Evolutionary conservation across 306 rosid species (phyloP).

Genomic region (Vigna radiata): DNA sequence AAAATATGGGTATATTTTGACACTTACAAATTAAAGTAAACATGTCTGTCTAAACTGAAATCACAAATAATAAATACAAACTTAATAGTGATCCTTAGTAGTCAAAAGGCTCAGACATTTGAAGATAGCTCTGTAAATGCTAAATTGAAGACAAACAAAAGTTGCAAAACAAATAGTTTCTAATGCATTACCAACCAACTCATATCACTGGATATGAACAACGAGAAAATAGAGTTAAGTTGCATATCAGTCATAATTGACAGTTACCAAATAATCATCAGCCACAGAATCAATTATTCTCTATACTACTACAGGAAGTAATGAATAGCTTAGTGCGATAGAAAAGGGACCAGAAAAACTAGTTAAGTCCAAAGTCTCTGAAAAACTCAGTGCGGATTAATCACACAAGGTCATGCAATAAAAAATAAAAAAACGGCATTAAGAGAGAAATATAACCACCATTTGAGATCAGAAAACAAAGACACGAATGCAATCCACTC

Average conservation of each 20-base stretch:
- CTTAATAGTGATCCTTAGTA: neutral
- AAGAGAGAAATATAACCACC: neutral
- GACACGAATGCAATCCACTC: slow-evolving; percentile 61
- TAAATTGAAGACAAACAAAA: slow-evolving; percentile 1
- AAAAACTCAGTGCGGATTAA: neutral
- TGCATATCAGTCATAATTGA: neutral
- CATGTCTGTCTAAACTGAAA: slow-evolving; percentile 14
- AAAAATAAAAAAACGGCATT: neutral
- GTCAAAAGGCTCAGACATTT: slow-evolving; percentile 2
- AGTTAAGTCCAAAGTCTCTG: neutral
- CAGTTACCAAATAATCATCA: neutral
- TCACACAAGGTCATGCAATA: neutral
- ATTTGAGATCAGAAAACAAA: slow-evolving; percentile 42
- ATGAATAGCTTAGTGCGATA: neutral
- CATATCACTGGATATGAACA: neutral
- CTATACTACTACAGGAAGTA: neutral
- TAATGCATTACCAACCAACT: neutral
- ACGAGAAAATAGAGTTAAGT: neutral
- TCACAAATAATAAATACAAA: slow-evolving; percentile 15
- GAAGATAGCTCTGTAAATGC: neutral
- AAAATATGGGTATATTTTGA: neutral
- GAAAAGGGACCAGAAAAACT: neutral
- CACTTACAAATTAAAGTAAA: neutral
- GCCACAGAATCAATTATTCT: slow-evolving; percentile 8
- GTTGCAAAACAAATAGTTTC: neutral